phyloP scores from a whole-genome alignment of 2,329 filamentous ascomycete species.

The Aspergillus sp. region DNA sequence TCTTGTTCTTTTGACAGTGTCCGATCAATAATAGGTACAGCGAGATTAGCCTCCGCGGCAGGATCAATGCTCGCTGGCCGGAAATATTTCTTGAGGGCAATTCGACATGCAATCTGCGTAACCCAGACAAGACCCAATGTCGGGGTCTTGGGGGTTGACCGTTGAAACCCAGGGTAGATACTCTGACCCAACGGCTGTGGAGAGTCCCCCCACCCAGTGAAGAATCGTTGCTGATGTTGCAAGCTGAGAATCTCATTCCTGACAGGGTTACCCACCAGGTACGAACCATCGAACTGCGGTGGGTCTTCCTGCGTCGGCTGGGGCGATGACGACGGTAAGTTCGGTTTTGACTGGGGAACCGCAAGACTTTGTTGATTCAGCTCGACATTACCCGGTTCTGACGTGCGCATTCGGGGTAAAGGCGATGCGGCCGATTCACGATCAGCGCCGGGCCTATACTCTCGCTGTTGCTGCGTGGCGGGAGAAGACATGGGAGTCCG shows the following conservation, averaged over 20 bases:
- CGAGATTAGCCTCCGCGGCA: background rate
- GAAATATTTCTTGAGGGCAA: constrained; percentile 75
- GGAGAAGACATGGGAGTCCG: constrained; percentile 11
- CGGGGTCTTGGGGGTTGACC: constrained; percentile 68
- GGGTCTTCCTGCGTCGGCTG: constrained; percentile 27
- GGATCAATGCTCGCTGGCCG: constrained; percentile 34
- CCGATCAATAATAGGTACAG: background rate
- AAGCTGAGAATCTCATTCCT: constrained; percentile 63
- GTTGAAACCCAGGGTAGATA: constrained; percentile 6
- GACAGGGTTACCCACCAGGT: constrained; percentile 39
- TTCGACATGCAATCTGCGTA: constrained; percentile 79
- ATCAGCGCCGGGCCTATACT: constrained; percentile 10
- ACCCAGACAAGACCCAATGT: constrained; percentile 87
- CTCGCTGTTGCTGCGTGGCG: constrained; percentile 14
- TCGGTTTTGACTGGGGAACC: constrained; percentile 26
- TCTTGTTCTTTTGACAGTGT: background rate
- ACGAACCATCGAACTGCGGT: constrained; percentile 28
- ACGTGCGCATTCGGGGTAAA: constrained; percentile 13
- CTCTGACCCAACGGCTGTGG: constrained; percentile 23
- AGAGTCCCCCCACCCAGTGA: constrained; percentile 90
- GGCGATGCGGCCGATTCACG: constrained; percentile 24
- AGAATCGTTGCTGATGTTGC: constrained; percentile 90
- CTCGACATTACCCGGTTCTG: constrained; percentile 15
- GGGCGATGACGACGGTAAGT: constrained; percentile 27
- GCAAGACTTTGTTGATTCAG: constrained; percentile 16